Base-by-base conservation (phyloP, 768 basidiomycete species). In the Pleurotus eryngii region DNA sequence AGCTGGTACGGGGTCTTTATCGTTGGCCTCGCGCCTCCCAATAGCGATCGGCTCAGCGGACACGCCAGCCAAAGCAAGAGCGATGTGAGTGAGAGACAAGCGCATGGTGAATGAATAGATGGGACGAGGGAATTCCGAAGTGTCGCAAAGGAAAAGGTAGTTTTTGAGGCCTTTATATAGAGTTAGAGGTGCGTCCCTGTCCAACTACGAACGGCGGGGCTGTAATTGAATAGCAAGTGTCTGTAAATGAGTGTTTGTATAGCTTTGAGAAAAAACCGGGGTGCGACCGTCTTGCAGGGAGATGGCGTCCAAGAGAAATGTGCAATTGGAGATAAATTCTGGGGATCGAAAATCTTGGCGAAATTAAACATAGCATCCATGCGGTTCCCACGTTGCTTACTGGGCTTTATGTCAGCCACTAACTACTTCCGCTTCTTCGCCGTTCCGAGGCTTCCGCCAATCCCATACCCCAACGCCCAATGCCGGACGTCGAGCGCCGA, bases 241-340 rank as follows among this genome's bases (percentile, higher is more conserved):
- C 42, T 45, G 20, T 42, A 54, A 54, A 42, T 38, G 27, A 50
- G 17, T 27, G 14, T n/a, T 35, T 14, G 49, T 11, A 9, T 35
- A 37, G 17, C 30, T 50, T 35, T 14, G 49, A 50, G 17, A 9
- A 22, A 54, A 37, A 35, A 35, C 11, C 20, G 24, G 51, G 51
- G 51, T 54, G 38, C 14, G 38, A 37, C 26, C 17, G 22, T 30
- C 24, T 24, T 37, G 26, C 39, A 17, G 39, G 18, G 38, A 40
- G 42, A 20, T 22, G 26, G 22, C 20, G 24, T 30, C 26, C 42
- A 3, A 27, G 49, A 27, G 30, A 39, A 43, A 54, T n/a, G 37
- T 26, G 39, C 51, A 54, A 54, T 38, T 54, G 51, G 51, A 54
- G 51, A 54, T 27, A 54, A 54, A 54, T 40, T 40, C 15, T 54